Conservation (phyloP, 163 green algal genomes). For the Chlorella variabilis region DNA sequence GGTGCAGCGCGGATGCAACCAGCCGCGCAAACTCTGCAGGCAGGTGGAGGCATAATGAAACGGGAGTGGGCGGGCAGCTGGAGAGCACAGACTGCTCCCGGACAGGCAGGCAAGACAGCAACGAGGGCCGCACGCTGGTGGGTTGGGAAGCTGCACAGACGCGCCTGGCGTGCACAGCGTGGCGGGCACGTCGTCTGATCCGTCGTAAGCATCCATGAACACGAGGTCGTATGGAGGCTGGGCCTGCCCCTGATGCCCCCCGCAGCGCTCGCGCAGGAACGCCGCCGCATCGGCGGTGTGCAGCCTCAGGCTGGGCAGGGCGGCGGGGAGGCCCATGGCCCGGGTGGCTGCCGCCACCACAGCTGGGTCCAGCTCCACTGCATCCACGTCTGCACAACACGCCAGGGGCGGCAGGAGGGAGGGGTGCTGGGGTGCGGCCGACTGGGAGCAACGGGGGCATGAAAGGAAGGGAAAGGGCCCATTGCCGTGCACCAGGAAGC, state of each 20-base stretch:
- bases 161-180: constrained; percentile 45
- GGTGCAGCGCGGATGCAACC: constrained; percentile 55
- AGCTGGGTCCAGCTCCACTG: constrained; percentile 52
- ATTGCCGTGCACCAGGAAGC: no score
- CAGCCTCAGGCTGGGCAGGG: constrained; percentile 38
- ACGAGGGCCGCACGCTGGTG: neutral
- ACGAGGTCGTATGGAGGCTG: constrained; percentile 52
- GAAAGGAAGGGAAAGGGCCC: no score
- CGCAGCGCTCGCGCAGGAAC: constrained; percentile 31
- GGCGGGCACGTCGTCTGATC: constrained; percentile 58
- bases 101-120: neutral
- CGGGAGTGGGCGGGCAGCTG: neutral
- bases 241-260: neutral
- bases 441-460: no score
- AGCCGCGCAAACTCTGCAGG: constrained; percentile 48
- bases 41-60: neutral
- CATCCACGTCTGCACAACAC: constrained; percentile 44
- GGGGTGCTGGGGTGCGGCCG: neutral
- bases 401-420: neutral
- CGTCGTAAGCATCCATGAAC: constrained; percentile 71
- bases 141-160: neutral
- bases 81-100: neutral
- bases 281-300: constrained; percentile 49
- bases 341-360: constrained; percentile 60
- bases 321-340: constrained; percentile 61